These are phyloP conservation scores for Colletotrichum aenigma DNA, from an alignment of 2,329 filamentous ascomycete genomes.

Conservation along the genomic window DNA sequence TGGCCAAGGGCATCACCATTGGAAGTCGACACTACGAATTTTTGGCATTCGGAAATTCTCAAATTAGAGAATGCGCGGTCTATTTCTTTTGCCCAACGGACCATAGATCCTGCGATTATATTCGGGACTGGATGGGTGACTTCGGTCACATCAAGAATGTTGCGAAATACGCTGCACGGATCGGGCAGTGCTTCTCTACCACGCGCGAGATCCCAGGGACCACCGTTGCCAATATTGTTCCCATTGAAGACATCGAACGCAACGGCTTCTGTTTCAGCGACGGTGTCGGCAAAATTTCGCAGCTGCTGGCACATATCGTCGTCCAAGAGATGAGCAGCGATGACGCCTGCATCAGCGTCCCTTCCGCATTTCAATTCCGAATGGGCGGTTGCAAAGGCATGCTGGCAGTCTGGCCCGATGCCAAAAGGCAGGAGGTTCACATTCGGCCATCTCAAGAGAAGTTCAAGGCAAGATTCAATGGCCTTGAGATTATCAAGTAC, in stretches of 20 bases:
- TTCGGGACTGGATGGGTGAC: conserved; percentile 85
- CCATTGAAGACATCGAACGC: conserved; percentile 73
- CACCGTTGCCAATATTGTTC: conserved; percentile 60
- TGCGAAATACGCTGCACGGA: conserved; percentile 87
- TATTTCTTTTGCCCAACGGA: conserved; percentile 86
- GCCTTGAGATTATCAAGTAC: conserved; percentile 83
- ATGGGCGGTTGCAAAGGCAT: conserved; percentile 93
- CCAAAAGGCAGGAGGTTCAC: conserved; percentile 71
- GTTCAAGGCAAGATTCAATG: conserved; percentile 73
- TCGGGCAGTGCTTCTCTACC: conserved; percentile 96
- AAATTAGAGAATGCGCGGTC: conserved; percentile 88
- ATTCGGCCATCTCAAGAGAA: conserved; percentile 88
- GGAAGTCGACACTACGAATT: conserved; percentile 87
- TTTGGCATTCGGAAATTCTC: conserved; percentile 92
- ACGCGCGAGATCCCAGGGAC: conserved; percentile 76
- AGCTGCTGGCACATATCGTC: conserved; percentile 75
- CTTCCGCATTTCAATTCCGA: conserved; percentile 90
- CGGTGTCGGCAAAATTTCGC: conserved; percentile 91
- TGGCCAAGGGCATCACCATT: conserved; percentile 80
- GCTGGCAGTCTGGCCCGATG: conserved; percentile 74
- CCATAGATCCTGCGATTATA: conserved; percentile 72
- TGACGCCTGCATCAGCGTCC: conserved; percentile 57
- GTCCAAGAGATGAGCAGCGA: conserved; percentile 68
- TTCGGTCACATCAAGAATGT: conserved; percentile 81
- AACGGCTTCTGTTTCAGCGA: conserved; percentile 82